These are phyloP conservation scores for Urostyla sp. DNA, from an alignment of 73 alveolate species.

Conservation along the genomic window DNA sequence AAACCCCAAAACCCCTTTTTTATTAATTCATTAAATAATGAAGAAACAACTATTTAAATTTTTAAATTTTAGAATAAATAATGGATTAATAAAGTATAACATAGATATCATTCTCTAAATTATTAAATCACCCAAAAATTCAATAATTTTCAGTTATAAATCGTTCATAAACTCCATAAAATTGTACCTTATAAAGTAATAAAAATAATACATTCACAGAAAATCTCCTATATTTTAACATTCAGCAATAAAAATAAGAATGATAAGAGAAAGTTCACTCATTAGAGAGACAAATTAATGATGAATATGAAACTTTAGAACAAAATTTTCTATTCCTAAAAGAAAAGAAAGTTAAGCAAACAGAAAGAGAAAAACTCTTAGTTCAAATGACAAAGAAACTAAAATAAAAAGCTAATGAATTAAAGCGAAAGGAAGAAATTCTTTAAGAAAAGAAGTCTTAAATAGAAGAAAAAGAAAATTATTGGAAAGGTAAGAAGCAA, in stretches of 20 bases:
- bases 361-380: slow-evolving; percentile 19
- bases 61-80: too few species aligned
- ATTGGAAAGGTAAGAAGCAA: background rate
- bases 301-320: slow-evolving; percentile 19
- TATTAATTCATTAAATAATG: too few species aligned
- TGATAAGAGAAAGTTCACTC: background rate
- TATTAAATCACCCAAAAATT: too few species aligned
- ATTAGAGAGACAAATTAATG: background rate
- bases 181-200: too few species aligned
- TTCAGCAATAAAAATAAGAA: background rate
- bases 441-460: background rate
- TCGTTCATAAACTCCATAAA: too few species aligned
- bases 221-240: too few species aligned
- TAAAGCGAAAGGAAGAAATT: slow-evolving; percentile 15
- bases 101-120: too few species aligned
- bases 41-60: too few species aligned
- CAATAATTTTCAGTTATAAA: too few species aligned
- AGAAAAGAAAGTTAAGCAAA: background rate
- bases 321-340: background rate
- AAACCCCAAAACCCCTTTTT: too few species aligned
- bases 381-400: slow-evolving; percentile 45
- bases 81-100: too few species aligned
- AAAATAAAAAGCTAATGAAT: slow-evolving; percentile 28
- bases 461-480: background rate
- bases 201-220: too few species aligned